A percentile compares a stretch with the other conserved stretches of the same genome.
Conservation (phyloP, 2,329 filamentous ascomycete species). For the Apiospora malaysiana region DNA sequence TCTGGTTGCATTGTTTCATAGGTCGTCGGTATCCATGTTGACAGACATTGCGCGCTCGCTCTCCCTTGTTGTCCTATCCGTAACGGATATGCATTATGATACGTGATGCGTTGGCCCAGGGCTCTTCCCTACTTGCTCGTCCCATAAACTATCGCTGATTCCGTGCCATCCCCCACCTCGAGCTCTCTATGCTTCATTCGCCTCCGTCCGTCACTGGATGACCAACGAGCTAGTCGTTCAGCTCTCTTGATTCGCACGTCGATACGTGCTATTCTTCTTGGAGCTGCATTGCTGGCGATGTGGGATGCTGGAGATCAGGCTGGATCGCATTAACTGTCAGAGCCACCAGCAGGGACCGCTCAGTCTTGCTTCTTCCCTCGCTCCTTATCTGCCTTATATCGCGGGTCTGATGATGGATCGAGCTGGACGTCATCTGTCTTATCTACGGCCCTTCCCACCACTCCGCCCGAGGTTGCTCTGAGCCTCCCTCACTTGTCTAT, state of each 20-base stretch:
- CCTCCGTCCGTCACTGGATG: slow-evolving; percentile 17
- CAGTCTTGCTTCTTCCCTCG: background rate
- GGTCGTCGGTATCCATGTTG: slow-evolving; percentile 19
- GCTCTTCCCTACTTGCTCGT: slow-evolving; percentile 19
- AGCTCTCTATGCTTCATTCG: slow-evolving; percentile 14
- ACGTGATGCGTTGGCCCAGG: slow-evolving; percentile 17
- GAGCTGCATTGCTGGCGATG: slow-evolving; percentile 20
- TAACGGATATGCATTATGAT: slow-evolving; percentile 17
- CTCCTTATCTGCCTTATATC: background rate
- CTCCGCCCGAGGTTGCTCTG: slow-evolving; percentile 32
- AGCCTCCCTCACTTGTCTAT: slow-evolving; percentile 24
- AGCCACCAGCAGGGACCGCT: background rate
- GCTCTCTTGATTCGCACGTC: slow-evolving; percentile 18
- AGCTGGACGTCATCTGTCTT: slow-evolving; percentile 19
- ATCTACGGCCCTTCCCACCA: slow-evolving; percentile 22
- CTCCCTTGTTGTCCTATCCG: background rate
- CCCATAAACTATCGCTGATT: slow-evolving; percentile 20
- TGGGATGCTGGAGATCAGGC: slow-evolving; percentile 19
- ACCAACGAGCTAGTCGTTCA: slow-evolving; percentile 10
- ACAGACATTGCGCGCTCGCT: background rate
- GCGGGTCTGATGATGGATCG: slow-evolving; percentile 20
- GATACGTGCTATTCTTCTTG: background rate
- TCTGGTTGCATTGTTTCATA: slow-evolving; percentile 21
- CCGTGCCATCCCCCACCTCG: slow-evolving; percentile 12
- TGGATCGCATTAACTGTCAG: slow-evolving; percentile 7